Base-by-base conservation (phyloP, 495 filamentous ascomycete species). In the Hamigera avellanea region DNA sequence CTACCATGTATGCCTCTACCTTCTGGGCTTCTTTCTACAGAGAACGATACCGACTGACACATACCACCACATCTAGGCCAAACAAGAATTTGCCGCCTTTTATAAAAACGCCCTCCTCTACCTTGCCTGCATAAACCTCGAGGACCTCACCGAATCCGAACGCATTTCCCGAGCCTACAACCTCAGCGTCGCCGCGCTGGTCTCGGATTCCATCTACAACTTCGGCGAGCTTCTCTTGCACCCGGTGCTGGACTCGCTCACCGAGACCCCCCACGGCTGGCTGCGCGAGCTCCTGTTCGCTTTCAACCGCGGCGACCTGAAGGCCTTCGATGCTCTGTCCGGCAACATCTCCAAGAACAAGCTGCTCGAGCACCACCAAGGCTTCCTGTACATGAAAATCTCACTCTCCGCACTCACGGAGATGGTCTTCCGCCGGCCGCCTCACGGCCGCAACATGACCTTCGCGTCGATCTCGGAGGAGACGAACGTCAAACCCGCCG, bases 211-310 rank as follows among this genome's bases (percentile, higher is more conserved):
- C 42, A 96, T 96, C 65, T 96, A 96, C 73, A 99, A 96, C 71
- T 99, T 99, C 43, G 91, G 91, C 59, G 91, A 99, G 69, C 85
- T 99, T 4, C 78, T 99, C 14, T 76, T 96, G 40, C 91, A 99
- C 64, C 93, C 91, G 5, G 93, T 99, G 50, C 79, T 96, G 37
- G 81, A 95, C 52, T 77, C 83, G 6, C 72, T 99, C 36, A 69
- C 62, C 30, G 64, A 75, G 35, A 73, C 76, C 23, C 57, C 66
- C 30, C 71, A 82, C 53, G 61, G 66, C 46, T 99, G 91, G 91
- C 76, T 99, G 18, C 81, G 83, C 37, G 83, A 95, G 14, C 79
- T 99, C 8, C 75, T 99, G 35, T 94, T 93, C 52, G 88, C 89
- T 32, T 96, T 96, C 70, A 99, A 99, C 70, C 79, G 87, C 27